Evolutionary conservation across 257 asterid species (phyloP), one percentile per base, ranked within the genome.

Genomic region (Catharanthus roseus): DNA sequence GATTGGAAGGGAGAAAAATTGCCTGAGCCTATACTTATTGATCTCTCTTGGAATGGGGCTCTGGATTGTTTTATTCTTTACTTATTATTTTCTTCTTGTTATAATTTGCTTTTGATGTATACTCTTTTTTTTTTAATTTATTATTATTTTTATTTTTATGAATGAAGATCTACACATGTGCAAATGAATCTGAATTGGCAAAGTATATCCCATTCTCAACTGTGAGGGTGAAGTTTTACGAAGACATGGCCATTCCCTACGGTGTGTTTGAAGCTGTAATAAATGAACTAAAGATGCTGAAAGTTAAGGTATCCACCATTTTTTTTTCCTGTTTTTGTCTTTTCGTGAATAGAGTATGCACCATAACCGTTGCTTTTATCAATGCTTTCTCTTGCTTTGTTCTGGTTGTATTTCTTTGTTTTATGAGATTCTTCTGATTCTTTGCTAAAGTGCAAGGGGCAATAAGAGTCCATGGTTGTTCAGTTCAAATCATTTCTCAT

Each of bases 131-230:
- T n/a, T n/a, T n/a, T n/a, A n/a, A n/a, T n/a, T n/a, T n/a, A n/a
- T n/a, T n/a, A n/a, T n/a, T n/a, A n/a, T n/a, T n/a, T n/a, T n/a
- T n/a, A n/a, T 73, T 78, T 67, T 70, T 71, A 12, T 64, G 42
- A 77, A 78, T 84, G 88, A 78, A 92, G 97, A 90, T 92, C 58
- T 87, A 79, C 81, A 90, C 97, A 0, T 86, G 95, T 80, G 82
- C 54, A 31, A 84, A 84, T 21, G 92, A 85, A 71, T 53, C 83
- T 53, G 82, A 84, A 38, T 61, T 92, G 73, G 78, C 86, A 38
- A 73, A 49, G 74, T 77, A 83, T 60, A 53, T 86, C 58, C 82
- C 95, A 24, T 85, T 81, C 68, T 84, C 95, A 12, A 84, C 86
- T 24, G 72, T 88, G 3, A 88, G 83, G 78, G 56, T 90, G 84